Conservation (phyloP, 1,284 basidiomycete species). For the Ganoderma leucocontextum region DNA sequence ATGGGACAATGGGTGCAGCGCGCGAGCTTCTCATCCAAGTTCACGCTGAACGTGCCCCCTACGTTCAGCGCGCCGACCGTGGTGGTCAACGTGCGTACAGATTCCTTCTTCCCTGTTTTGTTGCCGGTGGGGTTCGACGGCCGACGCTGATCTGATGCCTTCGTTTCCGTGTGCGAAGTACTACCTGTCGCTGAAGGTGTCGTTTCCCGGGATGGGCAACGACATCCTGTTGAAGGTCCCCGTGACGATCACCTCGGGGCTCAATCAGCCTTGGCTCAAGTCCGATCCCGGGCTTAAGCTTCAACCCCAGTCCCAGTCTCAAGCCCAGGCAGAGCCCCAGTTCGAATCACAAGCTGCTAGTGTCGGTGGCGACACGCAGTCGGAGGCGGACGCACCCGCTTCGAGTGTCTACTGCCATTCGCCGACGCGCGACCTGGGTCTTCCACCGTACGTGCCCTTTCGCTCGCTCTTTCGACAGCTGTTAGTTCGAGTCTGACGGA, state of each 20-base stretch:
- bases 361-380: not conserved
- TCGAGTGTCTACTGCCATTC: too few species aligned
- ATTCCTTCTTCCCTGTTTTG: not conserved
- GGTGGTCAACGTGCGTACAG: not conserved
- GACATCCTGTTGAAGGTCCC: not conserved
- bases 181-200: not conserved
- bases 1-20: not conserved
- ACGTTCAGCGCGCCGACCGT: constrained; percentile 1
- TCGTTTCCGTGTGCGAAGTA: not conserved
- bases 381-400: not conserved
- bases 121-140: not conserved
- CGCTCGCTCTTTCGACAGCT: too few species aligned
- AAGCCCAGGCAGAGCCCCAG: not conserved
- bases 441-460: not conserved
- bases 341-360: not conserved
- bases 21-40: not conserved
- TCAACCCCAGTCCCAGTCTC: too few species aligned
- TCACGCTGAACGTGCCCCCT: constrained; percentile 2
- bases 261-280: not conserved
- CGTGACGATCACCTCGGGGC: not conserved
- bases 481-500: too few species aligned
- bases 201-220: not conserved
- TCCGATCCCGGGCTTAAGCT: too few species aligned
- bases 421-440: too few species aligned
- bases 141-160: not conserved